Percentiles rank a stretch among this genome's conserved stretches.
These are phyloP conservation scores for Theileria parva DNA, from an alignment of 169 alveolate species.

Conservation along the genomic window DNA sequence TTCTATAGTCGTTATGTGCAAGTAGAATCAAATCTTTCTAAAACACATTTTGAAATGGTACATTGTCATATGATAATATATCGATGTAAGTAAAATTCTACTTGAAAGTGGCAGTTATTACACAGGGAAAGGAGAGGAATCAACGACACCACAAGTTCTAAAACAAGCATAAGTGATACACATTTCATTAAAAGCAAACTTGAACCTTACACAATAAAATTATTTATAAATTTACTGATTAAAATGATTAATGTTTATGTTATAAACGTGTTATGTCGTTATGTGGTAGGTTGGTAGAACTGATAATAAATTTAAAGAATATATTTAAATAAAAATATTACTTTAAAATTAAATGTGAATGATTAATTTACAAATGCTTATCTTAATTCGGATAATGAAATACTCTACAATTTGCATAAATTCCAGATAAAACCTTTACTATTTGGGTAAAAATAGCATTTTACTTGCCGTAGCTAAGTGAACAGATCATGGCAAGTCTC, in stretches of 20 bases:
- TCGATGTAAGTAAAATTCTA: neutral
- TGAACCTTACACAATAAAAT: neutral
- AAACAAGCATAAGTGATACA: neutral
- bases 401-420: neutral
- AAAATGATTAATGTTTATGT: neutral
- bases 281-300: neutral
- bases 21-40: conserved; percentile 50
- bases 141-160: neutral
- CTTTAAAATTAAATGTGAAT: neutral
- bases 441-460: neutral
- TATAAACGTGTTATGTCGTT: neutral
- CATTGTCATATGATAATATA: neutral
- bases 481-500: neutral
- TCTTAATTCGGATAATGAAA: neutral
- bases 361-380: neutral
- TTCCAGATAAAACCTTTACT: neutral
- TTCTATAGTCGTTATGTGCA: conserved; percentile 54
- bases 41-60: neutral
- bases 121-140: neutral
- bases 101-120: neutral
- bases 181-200: neutral
- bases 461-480: neutral
- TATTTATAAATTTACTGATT: too few relatives aligned
- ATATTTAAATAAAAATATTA: too few relatives aligned
- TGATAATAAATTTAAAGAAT: neutral